Evolutionary conservation across 768 basidiomycete genomes (phyloP).

Genomic region (Rhodotorula diobovata): DNA sequence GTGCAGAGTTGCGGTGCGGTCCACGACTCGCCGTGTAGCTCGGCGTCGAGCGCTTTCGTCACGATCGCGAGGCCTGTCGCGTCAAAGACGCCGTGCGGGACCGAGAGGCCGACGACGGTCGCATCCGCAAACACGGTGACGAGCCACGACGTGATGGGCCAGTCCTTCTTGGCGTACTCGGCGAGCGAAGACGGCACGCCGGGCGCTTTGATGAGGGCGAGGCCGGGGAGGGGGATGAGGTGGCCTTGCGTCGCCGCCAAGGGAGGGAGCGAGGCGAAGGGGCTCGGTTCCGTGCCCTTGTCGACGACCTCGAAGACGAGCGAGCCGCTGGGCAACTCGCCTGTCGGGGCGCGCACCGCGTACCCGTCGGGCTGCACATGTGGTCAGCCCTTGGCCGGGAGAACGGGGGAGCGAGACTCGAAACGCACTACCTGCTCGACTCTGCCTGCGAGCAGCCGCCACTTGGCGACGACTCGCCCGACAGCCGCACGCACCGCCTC

Average conservation of each 20-base stretch:
- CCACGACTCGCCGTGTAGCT: background rate
- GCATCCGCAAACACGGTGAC: background rate
- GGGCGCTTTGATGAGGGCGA: background rate
- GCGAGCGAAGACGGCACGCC: background rate
- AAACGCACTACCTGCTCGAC: background rate
- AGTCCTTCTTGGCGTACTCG: background rate
- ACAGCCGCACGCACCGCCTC: background rate
- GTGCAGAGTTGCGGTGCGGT: background rate
- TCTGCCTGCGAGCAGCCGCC: background rate
- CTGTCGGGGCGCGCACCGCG: background rate
- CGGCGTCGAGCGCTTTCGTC: background rate
- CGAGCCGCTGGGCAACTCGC: background rate
- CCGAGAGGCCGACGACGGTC: background rate
- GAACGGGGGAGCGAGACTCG: background rate
- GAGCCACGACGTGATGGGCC: conserved; percentile 6
- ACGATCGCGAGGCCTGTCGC: background rate
- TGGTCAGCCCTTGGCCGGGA: background rate
- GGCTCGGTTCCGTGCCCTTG: background rate
- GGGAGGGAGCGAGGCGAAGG: background rate
- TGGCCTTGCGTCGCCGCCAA: background rate
- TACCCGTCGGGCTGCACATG: background rate
- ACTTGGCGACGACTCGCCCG: background rate
- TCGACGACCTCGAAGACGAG: background rate
- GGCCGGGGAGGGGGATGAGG: background rate
- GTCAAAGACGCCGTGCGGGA: conserved; percentile 2